phyloP scores from a whole-genome alignment of 352 stramenopile genomes.

The Phytophthora pluvialis region DNA sequence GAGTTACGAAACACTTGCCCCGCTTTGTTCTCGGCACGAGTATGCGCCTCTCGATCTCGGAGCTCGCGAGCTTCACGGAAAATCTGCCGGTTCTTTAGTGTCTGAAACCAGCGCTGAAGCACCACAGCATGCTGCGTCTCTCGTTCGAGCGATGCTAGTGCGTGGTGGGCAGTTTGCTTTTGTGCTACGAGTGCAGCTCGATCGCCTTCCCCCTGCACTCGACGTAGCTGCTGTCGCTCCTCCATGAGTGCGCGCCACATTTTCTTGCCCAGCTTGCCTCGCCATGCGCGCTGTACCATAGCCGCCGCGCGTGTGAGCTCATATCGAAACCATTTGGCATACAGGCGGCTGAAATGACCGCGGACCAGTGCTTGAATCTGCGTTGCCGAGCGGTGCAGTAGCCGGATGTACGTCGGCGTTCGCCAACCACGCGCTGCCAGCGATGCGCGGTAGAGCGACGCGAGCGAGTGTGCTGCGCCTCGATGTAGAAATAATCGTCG shows the following conservation, averaged over 20 bases:
- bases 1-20: slow-evolving; percentile 32
- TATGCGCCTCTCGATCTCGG: slow-evolving; percentile 27
- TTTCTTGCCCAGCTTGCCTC: slow-evolving; percentile 58
- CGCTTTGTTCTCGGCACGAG: slow-evolving; percentile 46
- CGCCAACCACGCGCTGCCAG: slow-evolving; percentile 63
- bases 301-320: slow-evolving; percentile 39
- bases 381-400: slow-evolving; percentile 50
- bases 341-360: slow-evolving; percentile 51
- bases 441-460: slow-evolving; percentile 52
- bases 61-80: slow-evolving; percentile 48
- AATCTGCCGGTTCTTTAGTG: slow-evolving; percentile 61
- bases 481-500: slow-evolving; percentile 57
- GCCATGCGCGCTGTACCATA: slow-evolving; percentile 68
- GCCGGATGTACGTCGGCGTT: slow-evolving; percentile 51
- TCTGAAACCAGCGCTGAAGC: slow-evolving; percentile 73
- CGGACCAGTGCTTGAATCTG: slow-evolving; percentile 68
- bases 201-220: slow-evolving; percentile 64
- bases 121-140: slow-evolving; percentile 46
- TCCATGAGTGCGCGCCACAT: slow-evolving; percentile 62
- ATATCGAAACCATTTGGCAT: slow-evolving; percentile 37
- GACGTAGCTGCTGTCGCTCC: slow-evolving; percentile 48
- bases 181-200: slow-evolving; percentile 60
- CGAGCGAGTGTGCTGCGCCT: slow-evolving; percentile 58
- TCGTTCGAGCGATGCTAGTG: slow-evolving; percentile 51
- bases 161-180: slow-evolving; percentile 68